Percentiles rank a stretch among this genome's conserved stretches.
Evolutionary conservation across 306 rosid genomes (phyloP).

Genomic region (Vigna nakashimae): DNA sequence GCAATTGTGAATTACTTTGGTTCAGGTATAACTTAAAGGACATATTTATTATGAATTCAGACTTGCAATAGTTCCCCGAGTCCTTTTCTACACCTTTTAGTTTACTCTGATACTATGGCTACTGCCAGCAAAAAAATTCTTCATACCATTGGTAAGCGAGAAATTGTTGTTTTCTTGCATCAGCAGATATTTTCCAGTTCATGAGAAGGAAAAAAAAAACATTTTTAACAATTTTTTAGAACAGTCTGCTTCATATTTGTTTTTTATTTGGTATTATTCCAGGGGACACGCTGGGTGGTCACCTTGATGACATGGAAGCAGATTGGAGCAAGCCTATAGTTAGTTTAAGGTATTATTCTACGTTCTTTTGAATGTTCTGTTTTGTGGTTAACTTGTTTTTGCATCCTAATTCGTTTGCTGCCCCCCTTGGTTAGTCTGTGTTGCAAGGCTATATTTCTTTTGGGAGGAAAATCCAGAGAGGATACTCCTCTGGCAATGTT

Average conservation of each 20-base stretch:
- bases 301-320: slow-evolving; percentile 97
- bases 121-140: background rate
- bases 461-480: slow-evolving; percentile 89
- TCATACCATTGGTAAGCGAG: background rate
- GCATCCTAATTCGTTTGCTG: slow-evolving; percentile 36
- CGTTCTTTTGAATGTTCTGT: background rate
- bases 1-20: slow-evolving; percentile 95
- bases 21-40: slow-evolving; percentile 54
- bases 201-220: background rate
- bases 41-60: background rate
- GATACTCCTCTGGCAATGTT: slow-evolving; percentile 89
- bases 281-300: slow-evolving; percentile 94
- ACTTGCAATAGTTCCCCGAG: slow-evolving; percentile 7
- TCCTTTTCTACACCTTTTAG: background rate
- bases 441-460: slow-evolving; percentile 91
- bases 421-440: slow-evolving; percentile 68
- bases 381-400: slow-evolving; percentile 29
- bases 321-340: slow-evolving; percentile 94
- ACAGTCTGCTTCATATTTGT: background rate
- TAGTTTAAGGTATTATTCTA: slow-evolving; percentile 74
- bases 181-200: background rate
- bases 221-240: background rate
- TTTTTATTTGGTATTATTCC: slow-evolving; percentile 23
- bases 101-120: background rate
- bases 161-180: background rate